Evolutionary conservation across 1,284 basidiomycete genomes (phyloP).

Genomic region (Ustilago cynodontis): DNA sequence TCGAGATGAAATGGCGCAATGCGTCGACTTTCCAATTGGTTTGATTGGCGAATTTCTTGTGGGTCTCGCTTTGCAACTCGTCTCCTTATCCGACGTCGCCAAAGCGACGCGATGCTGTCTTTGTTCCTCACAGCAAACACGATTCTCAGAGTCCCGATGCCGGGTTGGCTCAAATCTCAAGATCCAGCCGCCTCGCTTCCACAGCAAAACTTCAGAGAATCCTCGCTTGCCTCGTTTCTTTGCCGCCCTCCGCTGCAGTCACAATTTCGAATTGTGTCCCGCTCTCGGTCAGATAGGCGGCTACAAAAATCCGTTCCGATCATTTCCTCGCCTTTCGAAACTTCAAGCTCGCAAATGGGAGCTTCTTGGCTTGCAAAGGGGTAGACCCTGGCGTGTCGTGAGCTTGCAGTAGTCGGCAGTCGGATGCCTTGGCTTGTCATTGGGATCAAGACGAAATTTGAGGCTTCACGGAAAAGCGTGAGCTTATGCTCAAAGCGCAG

Average conservation of each 20-base stretch:
- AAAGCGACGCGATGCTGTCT: not conserved
- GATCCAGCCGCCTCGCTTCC: constrained; percentile 16
- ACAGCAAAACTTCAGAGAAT: too few relatives aligned
- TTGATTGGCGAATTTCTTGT: not conserved
- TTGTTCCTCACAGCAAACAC: not conserved
- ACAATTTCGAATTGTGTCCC: constrained; percentile 7
- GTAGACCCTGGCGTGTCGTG: not conserved
- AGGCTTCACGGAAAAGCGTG: not conserved
- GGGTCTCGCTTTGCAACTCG: not conserved
- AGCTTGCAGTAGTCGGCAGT: too few relatives aligned
- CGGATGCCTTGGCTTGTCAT: too few relatives aligned
- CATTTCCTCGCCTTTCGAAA: not conserved
- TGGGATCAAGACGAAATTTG: not conserved
- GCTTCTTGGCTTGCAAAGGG: not conserved
- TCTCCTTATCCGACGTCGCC: constrained; percentile 1
- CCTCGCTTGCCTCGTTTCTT: not conserved
- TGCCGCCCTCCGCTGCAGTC: constrained; percentile 3
- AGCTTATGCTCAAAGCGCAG: not conserved
- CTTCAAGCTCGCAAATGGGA: not conserved
- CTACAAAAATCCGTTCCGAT: not conserved
- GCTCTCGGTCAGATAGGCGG: constrained; percentile 1
- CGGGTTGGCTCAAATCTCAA: not conserved
- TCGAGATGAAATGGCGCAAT: not conserved
- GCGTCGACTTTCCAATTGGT: not conserved
- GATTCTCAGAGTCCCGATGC: constrained; percentile 4